Evolutionary conservation across 306 rosid species (phyloP).

Genomic region (Geum urbanum): DNA sequence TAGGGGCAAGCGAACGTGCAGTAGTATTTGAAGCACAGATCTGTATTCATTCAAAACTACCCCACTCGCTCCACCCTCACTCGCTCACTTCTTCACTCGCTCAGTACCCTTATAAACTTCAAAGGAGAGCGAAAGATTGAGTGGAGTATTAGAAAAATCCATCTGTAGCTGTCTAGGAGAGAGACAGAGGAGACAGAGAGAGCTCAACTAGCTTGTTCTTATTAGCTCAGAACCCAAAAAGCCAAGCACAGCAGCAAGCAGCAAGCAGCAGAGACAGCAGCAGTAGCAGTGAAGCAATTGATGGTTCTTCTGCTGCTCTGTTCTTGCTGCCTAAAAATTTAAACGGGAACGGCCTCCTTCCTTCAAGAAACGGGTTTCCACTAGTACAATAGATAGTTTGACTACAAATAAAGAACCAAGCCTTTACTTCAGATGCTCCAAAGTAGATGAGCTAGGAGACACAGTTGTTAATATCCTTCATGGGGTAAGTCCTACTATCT

Average conservation of each 20-base stretch:
- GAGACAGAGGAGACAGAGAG: slow-evolving; percentile 13
- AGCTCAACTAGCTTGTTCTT: background rate
- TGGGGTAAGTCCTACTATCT: slow-evolving; percentile 45
- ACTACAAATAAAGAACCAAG: background rate
- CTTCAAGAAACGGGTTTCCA: too few species aligned
- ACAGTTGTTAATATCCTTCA: slow-evolving; percentile 24
- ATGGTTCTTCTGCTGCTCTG: slow-evolving; percentile 40
- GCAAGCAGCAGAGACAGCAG: slow-evolving; percentile 20
- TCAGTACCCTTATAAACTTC: slow-evolving; percentile 28
- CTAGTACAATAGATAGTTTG: slow-evolving; percentile 29
- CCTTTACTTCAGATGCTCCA: slow-evolving; percentile 3
- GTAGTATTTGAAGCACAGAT: slow-evolving; percentile 54
- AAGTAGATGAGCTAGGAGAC: slow-evolving; percentile 2
- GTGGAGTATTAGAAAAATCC: slow-evolving; percentile 9
- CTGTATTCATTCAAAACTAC: slow-evolving; percentile 53
- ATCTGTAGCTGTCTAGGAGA: slow-evolving; percentile 4
- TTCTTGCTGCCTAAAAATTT: background rate
- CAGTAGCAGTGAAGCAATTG: slow-evolving; percentile 27
- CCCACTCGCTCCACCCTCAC: slow-evolving; percentile 7
- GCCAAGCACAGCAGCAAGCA: slow-evolving; percentile 20
- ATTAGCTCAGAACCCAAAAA: slow-evolving; percentile 40
- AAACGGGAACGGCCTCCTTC: too few species aligned
- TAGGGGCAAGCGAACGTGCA: slow-evolving; percentile 61
- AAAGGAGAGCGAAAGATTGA: slow-evolving; percentile 26
- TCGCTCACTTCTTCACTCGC: too few species aligned